Conservation (phyloP, 1,284 basidiomycete genomes). For the Fomitopsis schrenkii region DNA sequence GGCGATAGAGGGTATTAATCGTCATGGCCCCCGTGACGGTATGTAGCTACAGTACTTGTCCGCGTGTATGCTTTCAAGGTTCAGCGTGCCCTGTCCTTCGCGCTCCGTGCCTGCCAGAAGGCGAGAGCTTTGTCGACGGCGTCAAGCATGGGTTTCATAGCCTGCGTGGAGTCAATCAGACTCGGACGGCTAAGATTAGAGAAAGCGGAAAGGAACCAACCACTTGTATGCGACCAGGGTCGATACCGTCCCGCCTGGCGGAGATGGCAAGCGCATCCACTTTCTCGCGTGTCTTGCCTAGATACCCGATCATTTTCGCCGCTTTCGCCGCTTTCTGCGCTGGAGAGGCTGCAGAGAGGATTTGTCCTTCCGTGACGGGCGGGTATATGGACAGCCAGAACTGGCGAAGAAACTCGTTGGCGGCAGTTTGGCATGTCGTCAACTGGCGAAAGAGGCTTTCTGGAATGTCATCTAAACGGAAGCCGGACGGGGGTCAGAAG, state of each 20-base stretch:
- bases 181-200: neutral
- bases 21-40: neutral
- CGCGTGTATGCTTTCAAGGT: neutral
- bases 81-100: conserved; percentile 19
- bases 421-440: conserved; percentile 86
- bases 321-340: conserved; percentile 73
- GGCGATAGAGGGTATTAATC: neutral
- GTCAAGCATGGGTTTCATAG: conserved; percentile 74
- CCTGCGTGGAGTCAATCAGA: conserved; percentile 38
- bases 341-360: conserved; percentile 43
- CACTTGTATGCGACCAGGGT: conserved; percentile 59
- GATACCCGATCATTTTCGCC: conserved; percentile 81
- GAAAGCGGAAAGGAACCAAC: conserved; percentile 39
- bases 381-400: conserved; percentile 93
- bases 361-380: conserved; percentile 54
- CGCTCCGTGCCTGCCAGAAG: conserved; percentile 41
- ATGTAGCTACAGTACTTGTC: neutral
- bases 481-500: neutral
- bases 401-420: conserved; percentile 94
- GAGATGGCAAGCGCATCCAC: conserved; percentile 70
- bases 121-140: conserved; percentile 76
- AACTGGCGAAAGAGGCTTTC: conserved; percentile 76
- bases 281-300: conserved; percentile 77
- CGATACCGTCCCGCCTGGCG: conserved; percentile 59
- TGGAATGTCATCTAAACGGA: conserved; percentile 69